Evolutionary conservation across 805 yeast species (phyloP).

Genomic region (Kodamaea restingae): DNA sequence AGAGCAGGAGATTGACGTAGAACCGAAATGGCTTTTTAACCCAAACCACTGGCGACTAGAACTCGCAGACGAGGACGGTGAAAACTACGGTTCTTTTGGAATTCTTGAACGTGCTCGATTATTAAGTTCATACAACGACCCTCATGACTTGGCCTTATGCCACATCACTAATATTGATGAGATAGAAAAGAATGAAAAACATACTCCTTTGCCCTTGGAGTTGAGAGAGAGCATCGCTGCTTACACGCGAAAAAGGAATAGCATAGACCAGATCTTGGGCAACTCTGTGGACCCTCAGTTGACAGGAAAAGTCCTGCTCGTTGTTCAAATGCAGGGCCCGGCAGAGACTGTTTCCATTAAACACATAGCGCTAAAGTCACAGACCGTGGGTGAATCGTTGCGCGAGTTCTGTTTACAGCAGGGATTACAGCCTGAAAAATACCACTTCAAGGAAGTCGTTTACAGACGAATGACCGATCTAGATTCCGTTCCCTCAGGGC

Average conservation of each 20-base stretch:
- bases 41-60: conserved; percentile 75
- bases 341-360: conserved; percentile 5
- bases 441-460: conserved; percentile 20
- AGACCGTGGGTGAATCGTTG: conserved; percentile 23
- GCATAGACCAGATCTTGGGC: conserved; percentile 11
- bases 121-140: conserved; percentile 67
- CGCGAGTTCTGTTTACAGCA: conserved; percentile 26
- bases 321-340: conserved; percentile 1
- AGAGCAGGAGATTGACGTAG: conserved; percentile 1
- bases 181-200: conserved; percentile 41
- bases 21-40: conserved; percentile 26
- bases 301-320: conserved; percentile 9
- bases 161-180: conserved; percentile 47
- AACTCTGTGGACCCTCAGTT: conserved; percentile 12
- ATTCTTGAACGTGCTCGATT: conserved; percentile 66
- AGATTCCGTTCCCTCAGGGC: not conserved
- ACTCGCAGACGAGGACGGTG: conserved; percentile 90
- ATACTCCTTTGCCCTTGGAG: conserved; percentile 53
- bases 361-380: conserved; percentile 4
- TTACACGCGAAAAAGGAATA: conserved; percentile 14
- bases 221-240: conserved; percentile 20
- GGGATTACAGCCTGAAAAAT: conserved; percentile 25
- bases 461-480: conserved; percentile 7
- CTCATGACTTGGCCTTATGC: conserved; percentile 76
- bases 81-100: conserved; percentile 90